Evolutionary conservation across 352 stramenopile genomes (phyloP), one percentile per base, ranked within the genome.

Genomic region (Phytophthora sansomeana): DNA sequence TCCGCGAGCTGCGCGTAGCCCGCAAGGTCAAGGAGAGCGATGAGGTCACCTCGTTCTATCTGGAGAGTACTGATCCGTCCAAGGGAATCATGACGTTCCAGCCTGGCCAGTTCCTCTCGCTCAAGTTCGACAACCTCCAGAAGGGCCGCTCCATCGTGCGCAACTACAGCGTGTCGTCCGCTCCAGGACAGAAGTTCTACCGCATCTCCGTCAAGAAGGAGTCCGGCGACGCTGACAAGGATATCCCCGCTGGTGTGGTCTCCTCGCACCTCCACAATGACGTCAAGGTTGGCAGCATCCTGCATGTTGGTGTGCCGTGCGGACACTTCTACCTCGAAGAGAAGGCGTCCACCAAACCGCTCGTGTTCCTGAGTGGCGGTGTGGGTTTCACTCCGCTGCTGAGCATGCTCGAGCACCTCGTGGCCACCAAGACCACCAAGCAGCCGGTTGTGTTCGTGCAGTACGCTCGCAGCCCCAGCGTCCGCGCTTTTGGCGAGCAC

Each of bases 121-220:
- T 89, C 47, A 78, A 78, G 44, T 63, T 89, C 44, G 73, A 84
- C 30, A 60, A 74, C 48, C 63, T 80, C 1, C 61, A 69, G 10
- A 48, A 78, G 24, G 67, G 54, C 21, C 80, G 74, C 36, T 80
- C 72, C 5, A 68, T 80, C 42, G 77, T 78, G 43, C 83, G 75
- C 67, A 87, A 89, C 67, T 90, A 89, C 74, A 84, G 68, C 29
- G 43, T 89, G 13, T 86, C 74, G 16, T 78, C 57, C 16, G 75
- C 74, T 24, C 78, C 75, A 0, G 26, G 63, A 14, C 60, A 67
- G 19, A 64, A 70, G 3, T 72, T 83, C 48, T 87, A 87, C 68
- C 78, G 78, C 51, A 87, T 85, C 59, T 82, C 78, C 16, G 78
- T 87, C n/a, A 87, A 85, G 64, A 78, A 80, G 52, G 75, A 87